Evolutionary conservation across 2,329 filamentous ascomycete genomes (phyloP).

Genomic region (Huntiella omanensis): DNA sequence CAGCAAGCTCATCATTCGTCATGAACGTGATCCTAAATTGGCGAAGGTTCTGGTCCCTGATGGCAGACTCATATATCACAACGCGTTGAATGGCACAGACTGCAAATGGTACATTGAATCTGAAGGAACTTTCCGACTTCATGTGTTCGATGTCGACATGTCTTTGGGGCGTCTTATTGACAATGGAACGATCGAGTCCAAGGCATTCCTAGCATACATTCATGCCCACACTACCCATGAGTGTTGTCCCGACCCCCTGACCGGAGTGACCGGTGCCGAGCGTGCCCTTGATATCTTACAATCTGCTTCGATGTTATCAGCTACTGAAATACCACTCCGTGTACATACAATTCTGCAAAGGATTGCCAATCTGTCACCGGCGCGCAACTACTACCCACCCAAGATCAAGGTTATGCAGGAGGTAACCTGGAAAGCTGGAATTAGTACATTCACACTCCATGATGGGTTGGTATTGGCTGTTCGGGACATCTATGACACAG

Average conservation of each 20-base stretch:
- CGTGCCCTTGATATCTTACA: slow-evolving; percentile 28
- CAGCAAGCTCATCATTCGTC: slow-evolving; percentile 26
- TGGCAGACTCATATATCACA: background rate
- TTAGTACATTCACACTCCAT: slow-evolving; percentile 28
- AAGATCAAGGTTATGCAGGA: slow-evolving; percentile 26
- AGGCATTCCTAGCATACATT: slow-evolving; percentile 30
- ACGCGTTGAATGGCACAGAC: too few relatives aligned
- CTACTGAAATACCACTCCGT: slow-evolving; percentile 20
- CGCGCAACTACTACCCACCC: slow-evolving; percentile 25
- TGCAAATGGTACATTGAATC: slow-evolving; percentile 1
- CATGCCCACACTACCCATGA: slow-evolving; percentile 33
- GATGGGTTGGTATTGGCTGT: slow-evolving; percentile 10
- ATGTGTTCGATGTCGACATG: slow-evolving; percentile 30
- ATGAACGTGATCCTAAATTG: slow-evolving; percentile 10
- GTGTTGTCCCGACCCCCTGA: slow-evolving; percentile 30
- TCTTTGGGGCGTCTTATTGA: slow-evolving; percentile 30
- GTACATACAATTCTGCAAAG: slow-evolving; percentile 20
- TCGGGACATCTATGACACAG: too few relatives aligned
- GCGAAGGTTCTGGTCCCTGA: slow-evolving; percentile 20
- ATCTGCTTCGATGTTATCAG: slow-evolving; percentile 30
- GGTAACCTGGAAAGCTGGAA: slow-evolving; percentile 22
- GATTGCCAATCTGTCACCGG: slow-evolving; percentile 25
- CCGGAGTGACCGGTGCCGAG: slow-evolving; percentile 32
- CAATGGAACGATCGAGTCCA: slow-evolving; percentile 31
- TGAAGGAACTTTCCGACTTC: slow-evolving; percentile 27